Base-by-base conservation (phyloP, 2,329 filamentous ascomycete species). In the Aspergillus terreus region DNA sequence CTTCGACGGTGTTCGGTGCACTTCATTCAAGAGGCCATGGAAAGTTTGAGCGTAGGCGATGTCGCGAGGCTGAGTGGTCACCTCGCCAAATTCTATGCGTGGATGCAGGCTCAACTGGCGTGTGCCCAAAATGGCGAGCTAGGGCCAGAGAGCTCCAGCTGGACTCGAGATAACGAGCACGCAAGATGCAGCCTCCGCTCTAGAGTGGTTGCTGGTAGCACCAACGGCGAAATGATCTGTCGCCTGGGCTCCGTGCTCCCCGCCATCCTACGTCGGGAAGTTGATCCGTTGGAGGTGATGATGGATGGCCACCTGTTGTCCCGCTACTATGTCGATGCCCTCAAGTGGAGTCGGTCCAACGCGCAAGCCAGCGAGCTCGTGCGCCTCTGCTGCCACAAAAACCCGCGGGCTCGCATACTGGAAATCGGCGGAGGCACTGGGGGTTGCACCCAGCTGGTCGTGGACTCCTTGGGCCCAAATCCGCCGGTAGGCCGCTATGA, bases 401-500 rank as follows among this genome's bases (percentile, higher is more conserved):
- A 15, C 32, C 15, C 41, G 6, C 41, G 41, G 2, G 41, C 41
- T 19, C 6, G n/a, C 5, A 27, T 44, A 10, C 41, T 44, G 2
- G 41, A 44, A 19, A 44, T 44, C n/a, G 41, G 41, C 7, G 41
- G 17, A 10, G 7, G 41, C 11, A 44, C 41, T 21, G 41, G 41
- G 30, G 41, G 7, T 27, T 44, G 7, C 41, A 44, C 41, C 6
- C 10, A 44, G 23, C 2, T 19, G 11, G 23, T 44, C 6, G 9
- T 44, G 4, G 7, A 44, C 10, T n/a, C 41, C 6, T n/a, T 44
- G 11, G 23, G 41, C n/a, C 11, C 15, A 5, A 10, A 27, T 23
- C 45, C 32, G 6, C 15, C 4, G 36, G 46, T 14, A 25, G 15
- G 17, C 11, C 41, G 17, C 7, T 67, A 65, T 42, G 60, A 54